Evolutionary conservation across 2,329 filamentous ascomycete genomes (phyloP), one percentile per base, ranked within the genome.

Genomic region (Aschersonia sp.): DNA sequence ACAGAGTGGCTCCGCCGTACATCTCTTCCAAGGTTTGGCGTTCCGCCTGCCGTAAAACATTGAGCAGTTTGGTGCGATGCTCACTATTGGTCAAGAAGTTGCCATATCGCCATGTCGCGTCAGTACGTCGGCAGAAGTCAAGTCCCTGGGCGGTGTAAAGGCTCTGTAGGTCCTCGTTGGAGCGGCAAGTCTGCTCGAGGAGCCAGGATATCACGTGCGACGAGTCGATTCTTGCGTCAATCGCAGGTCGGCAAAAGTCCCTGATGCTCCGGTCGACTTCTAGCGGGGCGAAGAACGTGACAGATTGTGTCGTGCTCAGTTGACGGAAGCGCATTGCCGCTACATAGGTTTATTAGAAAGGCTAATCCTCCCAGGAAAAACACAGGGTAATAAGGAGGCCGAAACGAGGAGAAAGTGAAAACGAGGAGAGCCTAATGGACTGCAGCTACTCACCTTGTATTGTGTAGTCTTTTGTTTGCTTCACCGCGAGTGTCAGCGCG

Each of bases 241-340:
- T 44, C 62, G 45, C 4, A 5, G n/a, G 35, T 30, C 35, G 9
- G 9, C 48, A 57, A 0, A 71, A 46, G 48, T 80, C 73, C 0
- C 73, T 53, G 32, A 85, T 81, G 51, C 73, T 80, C 31, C 77
- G 73, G 35, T 82, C 68, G 0, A 83, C 78, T 54, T 84, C 79
- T 0, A 73, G 74, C 0, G 79, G 77, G 0, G 73, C 70, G 28
- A 78, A 69, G 45, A 82, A 75, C 5, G 62, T 60, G 0, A 84
- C 58, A 0, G 73, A 74, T 48, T 84, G 79, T 0, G 74, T 74
- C 0, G 68, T 65, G 0, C 61, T 64, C 0, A 85, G 63, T 44
- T 82, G 74, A 1, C 82, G 69, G 0, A 85, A 59, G 50, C 81
- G 65, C 80, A 85, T 84, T 0, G 80, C 78, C 47, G 80, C 80